Base-by-base conservation (phyloP, 1,139 yeast species). In the Eremothecium gossypii region DNA sequence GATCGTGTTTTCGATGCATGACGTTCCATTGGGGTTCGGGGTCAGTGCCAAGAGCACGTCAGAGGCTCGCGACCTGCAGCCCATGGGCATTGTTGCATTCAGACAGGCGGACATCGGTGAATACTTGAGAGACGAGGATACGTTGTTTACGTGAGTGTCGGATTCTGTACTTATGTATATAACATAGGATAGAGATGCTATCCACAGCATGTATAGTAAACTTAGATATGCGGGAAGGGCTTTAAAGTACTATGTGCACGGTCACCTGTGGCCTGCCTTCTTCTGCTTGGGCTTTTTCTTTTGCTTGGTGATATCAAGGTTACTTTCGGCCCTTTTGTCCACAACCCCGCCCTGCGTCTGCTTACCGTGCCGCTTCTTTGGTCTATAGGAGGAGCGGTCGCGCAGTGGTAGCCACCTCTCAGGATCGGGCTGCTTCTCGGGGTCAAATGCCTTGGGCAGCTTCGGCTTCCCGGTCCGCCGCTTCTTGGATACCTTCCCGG, bases 21-120 rank as follows among this genome's bases (percentile, higher is more conserved):
- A 91, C 64, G 76, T 82, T 20, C 96, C 98, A 10, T 70, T 91
- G 42, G 99, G 99, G 0, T 93, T 91, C 56, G 99, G 98, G 45
- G 95, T 91, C 10, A 77, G 91, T 58, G 89, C 98, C 34, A 89
- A 86, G 64, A 78, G 94, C 27, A 87, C 97, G n/a, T 73, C 77
- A 36, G 98, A 89, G 60, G 79, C 93, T 17, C 77, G 93, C 64
- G 77, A 79, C 59, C 69, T 87, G 53, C 95, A 84, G 61, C 98
- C 98, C 40, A 91, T 94, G 23, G 94, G 82, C 33, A 89, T 91
- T 40, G 95, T 89, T 11, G 95, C 95, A 8, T 91, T 85, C 64
- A 80, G 98, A 74, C 99, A 91, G 64, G 84, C 95, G 52, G 99
- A 91, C 70, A 87, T 91, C 54, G 99, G 99, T 51, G 99, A 91